Base-by-base conservation (phyloP, 768 basidiomycete genomes). In the Suillus spraguei region DNA sequence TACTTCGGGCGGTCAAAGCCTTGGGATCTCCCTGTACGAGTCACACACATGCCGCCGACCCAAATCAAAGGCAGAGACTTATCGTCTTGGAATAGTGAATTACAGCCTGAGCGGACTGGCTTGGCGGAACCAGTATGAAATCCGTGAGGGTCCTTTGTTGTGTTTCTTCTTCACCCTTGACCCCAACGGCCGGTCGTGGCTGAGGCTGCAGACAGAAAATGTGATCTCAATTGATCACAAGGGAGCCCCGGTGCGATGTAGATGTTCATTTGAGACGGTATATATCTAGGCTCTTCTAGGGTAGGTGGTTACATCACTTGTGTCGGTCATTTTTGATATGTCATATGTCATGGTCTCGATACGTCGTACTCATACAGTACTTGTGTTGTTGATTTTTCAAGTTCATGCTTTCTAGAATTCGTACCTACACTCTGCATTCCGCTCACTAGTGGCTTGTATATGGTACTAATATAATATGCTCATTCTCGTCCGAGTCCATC, bases 231-330 rank as follows among this genome's bases (percentile, higher is more conserved):
- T 28, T 28, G 28, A 28, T 17, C 32, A 55, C 53, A 55, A 55
- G 35, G 35, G 53, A 35, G 4, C 35, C 35, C 53, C 53, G n/a
- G 53, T 36, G n/a, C 33, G n/a, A 36, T 55, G n/a, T 14, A n/a
- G 53, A 36, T 55, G 53, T 55, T 36, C 35, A 13, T 36, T 55
- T 36, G 53, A 55, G n/a, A 55, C 35, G 13, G n/a, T 36, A 5
- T 54, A 54, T 7, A n/a, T 54, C 20, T 36, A 28, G 28, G 28
- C 28, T 28, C 28, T 28, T 28, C 28, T 28, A 14, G 32, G 33
- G 52, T 35, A 36, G n/a, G 53, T 22, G 14, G 11, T 5, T 54
- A 14, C 13, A 28, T 24, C 6, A 24, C 14, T 28, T 49, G 16
- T 24, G 14, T 7, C 3, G 5, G 6, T 24, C 28, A 9, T 16